phyloP scores from a whole-genome alignment of 305 asterid species.

The Euphrasia arctica region DNA sequence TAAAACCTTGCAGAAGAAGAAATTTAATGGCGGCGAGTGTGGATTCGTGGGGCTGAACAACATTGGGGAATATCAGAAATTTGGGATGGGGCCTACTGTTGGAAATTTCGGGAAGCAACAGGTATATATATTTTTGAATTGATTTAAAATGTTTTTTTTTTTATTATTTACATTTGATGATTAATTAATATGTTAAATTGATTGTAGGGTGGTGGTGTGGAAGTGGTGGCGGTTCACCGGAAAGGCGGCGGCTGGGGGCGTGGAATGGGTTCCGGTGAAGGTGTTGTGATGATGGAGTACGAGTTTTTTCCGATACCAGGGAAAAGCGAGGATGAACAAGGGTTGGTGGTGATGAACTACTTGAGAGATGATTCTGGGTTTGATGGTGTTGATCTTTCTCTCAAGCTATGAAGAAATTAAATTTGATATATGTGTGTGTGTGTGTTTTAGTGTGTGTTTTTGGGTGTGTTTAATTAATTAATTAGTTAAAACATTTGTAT shows the following conservation, averaged over 20 bases:
- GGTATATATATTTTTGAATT: not conserved
- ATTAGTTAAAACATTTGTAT: slow-evolving; percentile 34
- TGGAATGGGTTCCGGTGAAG: slow-evolving; percentile 18
- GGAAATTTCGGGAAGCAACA: too few species aligned
- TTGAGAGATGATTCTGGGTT: too few species aligned
- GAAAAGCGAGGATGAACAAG: slow-evolving; percentile 16
- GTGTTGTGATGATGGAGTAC: slow-evolving; percentile 18
- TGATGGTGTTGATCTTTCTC: slow-evolving; percentile 55
- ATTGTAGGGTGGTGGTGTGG: slow-evolving; percentile 36
- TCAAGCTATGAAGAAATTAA: slow-evolving; percentile 43
- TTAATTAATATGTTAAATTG: not conserved
- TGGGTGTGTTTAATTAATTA: slow-evolving; percentile 20
- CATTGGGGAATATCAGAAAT: slow-evolving; percentile 23
- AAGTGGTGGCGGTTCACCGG: slow-evolving; percentile 39
- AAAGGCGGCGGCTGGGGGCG: slow-evolving; percentile 25
- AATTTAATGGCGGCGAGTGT: slow-evolving; percentile 19
- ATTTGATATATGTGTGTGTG: not conserved
- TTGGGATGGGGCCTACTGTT: too few species aligned
- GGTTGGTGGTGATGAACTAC: not conserved
- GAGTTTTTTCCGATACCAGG: slow-evolving; percentile 30
- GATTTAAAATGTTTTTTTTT: too few species aligned
- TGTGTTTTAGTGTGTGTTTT: not conserved
- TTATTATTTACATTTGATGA: too few species aligned
- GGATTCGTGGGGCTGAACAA: slow-evolving; percentile 32
- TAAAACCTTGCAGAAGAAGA: slow-evolving; percentile 44